Evolutionary conservation across 176 grass and related monocot species (phyloP), one percentile per base, ranked within the genome.

Genomic region (Oryza brachyantha): DNA sequence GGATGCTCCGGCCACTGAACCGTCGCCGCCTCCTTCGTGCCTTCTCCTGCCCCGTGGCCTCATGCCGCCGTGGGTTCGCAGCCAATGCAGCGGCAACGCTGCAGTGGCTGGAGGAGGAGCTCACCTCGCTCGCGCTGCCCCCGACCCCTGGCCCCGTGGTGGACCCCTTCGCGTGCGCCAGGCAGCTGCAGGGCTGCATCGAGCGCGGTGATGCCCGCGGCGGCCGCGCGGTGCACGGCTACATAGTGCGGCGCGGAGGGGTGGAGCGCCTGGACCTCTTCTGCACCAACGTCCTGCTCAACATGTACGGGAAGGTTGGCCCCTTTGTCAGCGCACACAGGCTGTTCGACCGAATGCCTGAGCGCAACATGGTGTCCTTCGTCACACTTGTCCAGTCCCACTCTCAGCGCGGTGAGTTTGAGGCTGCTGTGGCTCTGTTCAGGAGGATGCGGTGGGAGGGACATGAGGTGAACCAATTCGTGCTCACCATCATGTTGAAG

Each of bases 401-500:
- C 39, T 7, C 48, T 5, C 29, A 38, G 61, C 48, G 46, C 0
- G 48, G 60, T 5, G 48, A 83, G 13, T 74, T 74, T 11, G 24
- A 19, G 17, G 29, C 36, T 21, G 61, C 86, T 0, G 31, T 0
- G n/a, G 29, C 1, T 24, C 24, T 88, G 68, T 73, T 87, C 13
- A 38, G 48, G 5, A 78, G 48, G 86, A n/a, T 83, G 17, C 37
- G 16, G 2, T 25, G 24, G 29, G 86, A 83, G 26, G 80, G 80
- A 38, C 86, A 88, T 10, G 68, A 88, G 60, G 86, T 88, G 74
- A 88, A 88, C 74, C 80, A 79, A 29, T 88, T 88, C 27, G 80
- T 83, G 60, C 74, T 88, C 37, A 88, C 80, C 59, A 68, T 68
- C 0, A 17, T 79, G 3, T 68, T 88, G 5, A 88, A 88, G 86